A percentile compares a stretch with the other conserved stretches of the same genome.
Conservation (phyloP, 768 basidiomycete genomes). For the Boletus rubropictus region DNA sequence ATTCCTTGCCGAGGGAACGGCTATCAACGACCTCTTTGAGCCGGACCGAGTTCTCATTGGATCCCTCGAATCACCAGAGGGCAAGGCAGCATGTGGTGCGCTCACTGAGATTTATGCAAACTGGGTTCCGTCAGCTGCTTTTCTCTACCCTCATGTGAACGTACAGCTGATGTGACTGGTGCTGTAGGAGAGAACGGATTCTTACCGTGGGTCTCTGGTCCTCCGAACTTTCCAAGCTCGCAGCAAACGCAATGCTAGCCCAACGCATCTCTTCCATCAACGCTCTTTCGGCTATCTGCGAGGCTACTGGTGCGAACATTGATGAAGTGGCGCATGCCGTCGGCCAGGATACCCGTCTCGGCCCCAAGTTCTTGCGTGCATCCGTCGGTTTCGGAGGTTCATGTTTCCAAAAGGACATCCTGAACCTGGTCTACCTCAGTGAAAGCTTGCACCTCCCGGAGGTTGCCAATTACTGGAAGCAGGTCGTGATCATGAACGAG, state of each 20-base stretch:
- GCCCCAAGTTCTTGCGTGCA: slow-evolving; percentile 92
- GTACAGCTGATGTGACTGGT: slow-evolving; percentile 1
- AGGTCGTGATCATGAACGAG: slow-evolving; percentile 98
- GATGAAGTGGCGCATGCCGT: slow-evolving; percentile 95
- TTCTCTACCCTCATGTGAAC: neutral
- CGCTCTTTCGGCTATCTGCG: slow-evolving; percentile 96
- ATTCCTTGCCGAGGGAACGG: slow-evolving; percentile 98
- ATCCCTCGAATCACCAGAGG: slow-evolving; percentile 85
- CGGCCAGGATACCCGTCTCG: slow-evolving; percentile 88
- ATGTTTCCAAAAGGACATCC: slow-evolving; percentile 99
- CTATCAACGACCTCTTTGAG: slow-evolving; percentile 78
- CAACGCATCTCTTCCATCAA: slow-evolving; percentile 99
- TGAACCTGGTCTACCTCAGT: slow-evolving; percentile 96
- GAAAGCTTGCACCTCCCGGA: slow-evolving; percentile 94
- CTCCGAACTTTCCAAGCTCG: slow-evolving; percentile 96
- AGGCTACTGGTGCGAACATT: slow-evolving; percentile 97
- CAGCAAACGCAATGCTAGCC: slow-evolving; percentile 98
- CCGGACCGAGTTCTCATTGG: slow-evolving; percentile 98
- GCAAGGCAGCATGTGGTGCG: slow-evolving; percentile 71
- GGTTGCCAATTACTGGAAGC: slow-evolving; percentile 95
- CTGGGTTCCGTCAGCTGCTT: slow-evolving; percentile 82
- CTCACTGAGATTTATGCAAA: slow-evolving; percentile 84
- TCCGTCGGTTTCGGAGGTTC: slow-evolving; percentile 96
- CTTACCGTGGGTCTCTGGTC: slow-evolving; percentile 97
- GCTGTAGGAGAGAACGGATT: slow-evolving; percentile 60